phyloP scores from a whole-genome alignment of 1,284 basidiomycete genomes.

The Erythrobasidium hasegawianum region DNA sequence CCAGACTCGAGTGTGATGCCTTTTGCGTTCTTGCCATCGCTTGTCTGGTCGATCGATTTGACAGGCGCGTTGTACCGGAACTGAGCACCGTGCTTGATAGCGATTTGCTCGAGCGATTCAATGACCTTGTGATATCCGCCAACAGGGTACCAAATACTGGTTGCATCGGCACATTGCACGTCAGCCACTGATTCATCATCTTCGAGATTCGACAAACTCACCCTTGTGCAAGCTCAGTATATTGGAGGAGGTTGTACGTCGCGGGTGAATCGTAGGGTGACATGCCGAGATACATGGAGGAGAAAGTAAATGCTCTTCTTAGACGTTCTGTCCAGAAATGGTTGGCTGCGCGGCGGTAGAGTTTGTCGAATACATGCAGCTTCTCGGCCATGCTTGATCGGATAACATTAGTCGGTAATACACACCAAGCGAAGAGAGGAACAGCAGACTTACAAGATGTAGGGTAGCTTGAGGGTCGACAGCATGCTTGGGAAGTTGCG shows the following conservation, averaged over 20 bases:
- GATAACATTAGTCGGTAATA: neutral
- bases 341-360: slow-evolving; percentile 49
- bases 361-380: slow-evolving; percentile 39
- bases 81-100: slow-evolving; percentile 51
- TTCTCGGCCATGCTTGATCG: slow-evolving; percentile 30
- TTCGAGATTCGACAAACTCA: slow-evolving; percentile 17
- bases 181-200: neutral
- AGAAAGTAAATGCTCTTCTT: slow-evolving; percentile 53
- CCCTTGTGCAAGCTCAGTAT: slow-evolving; percentile 54
- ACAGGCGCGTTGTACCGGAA: slow-evolving; percentile 52
- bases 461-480: slow-evolving; percentile 51
- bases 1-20: slow-evolving; percentile 53
- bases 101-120: slow-evolving; percentile 53
- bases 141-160: slow-evolving; percentile 56
- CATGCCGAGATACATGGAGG: slow-evolving; percentile 53
- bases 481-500: slow-evolving; percentile 53
- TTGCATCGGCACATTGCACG: slow-evolving; percentile 34
- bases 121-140: slow-evolving; percentile 55
- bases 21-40: slow-evolving; percentile 44
- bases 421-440: neutral
- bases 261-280: slow-evolving; percentile 57
- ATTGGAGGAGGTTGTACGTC: slow-evolving; percentile 56
- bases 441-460: slow-evolving; percentile 51
- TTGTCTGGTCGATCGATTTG: slow-evolving; percentile 48
- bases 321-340: slow-evolving; percentile 56